phyloP scores from a whole-genome alignment of 163 green algal species.

The Prototheca cutis region DNA sequence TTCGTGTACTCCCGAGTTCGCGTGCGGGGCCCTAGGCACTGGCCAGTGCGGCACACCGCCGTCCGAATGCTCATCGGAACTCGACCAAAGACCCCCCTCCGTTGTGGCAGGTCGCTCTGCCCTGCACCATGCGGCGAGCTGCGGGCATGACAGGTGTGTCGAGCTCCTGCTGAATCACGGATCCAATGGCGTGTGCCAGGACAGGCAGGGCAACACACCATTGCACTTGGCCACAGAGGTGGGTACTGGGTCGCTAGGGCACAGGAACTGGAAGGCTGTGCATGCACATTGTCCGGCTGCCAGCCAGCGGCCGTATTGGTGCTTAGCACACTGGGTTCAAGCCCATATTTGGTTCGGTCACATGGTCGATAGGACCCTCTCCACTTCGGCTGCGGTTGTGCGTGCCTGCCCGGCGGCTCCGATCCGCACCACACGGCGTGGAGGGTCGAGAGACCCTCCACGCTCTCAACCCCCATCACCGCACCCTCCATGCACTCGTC shows the following conservation, averaged over 20 bases:
- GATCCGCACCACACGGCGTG: neutral
- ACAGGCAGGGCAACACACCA: slow-evolving; percentile 38
- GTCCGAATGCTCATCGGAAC: too few relatives aligned
- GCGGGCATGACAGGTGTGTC: slow-evolving; percentile 51
- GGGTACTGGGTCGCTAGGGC: slow-evolving; percentile 2
- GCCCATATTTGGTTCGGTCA: neutral
- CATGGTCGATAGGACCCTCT: neutral
- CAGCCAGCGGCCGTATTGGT: too few relatives aligned
- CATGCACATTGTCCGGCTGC: neutral
- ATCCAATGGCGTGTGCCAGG: neutral
- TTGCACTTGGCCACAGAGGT: slow-evolving; percentile 51
- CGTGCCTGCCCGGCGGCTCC: too few relatives aligned
- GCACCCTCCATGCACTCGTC: neutral
- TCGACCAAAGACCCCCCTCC: too few relatives aligned
- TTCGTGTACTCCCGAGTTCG: too few relatives aligned
- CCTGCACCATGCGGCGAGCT: slow-evolving; percentile 28
- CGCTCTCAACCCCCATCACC: neutral
- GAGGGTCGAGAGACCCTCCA: too few relatives aligned
- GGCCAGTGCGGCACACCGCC: too few relatives aligned
- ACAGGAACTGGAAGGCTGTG: neutral
- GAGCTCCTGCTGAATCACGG: slow-evolving; percentile 35
- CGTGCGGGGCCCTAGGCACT: too few relatives aligned
- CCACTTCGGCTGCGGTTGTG: too few relatives aligned
- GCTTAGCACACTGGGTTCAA: too few relatives aligned
- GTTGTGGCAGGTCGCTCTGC: slow-evolving; percentile 34